Evolutionary conservation across 768 basidiomycete genomes (phyloP), one percentile per base, ranked within the genome.

Genomic region (Pisolithus microcarpus): DNA sequence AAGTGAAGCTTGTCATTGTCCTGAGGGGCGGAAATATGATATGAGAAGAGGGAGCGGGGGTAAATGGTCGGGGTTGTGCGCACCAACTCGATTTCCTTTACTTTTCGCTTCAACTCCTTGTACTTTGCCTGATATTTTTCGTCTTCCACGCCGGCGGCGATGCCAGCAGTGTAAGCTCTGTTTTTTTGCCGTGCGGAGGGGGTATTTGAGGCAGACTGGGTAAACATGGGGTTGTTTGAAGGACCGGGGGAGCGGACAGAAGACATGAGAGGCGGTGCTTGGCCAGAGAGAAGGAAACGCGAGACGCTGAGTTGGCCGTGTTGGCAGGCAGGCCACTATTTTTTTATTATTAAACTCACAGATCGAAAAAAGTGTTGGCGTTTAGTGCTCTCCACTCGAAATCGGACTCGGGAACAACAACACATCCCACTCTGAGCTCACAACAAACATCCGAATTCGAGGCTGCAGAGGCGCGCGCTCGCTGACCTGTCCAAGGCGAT

Each of bases 1-100:
- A 83, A 81, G 63, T 86, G 80, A 52, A 92, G 77, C 69, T 84
- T 89, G 75, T 91, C 90, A 69, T 92, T 92, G 69, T 91, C 88
- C 90, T 92, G 62, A 38, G 60, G 36, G 38, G 44, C 40, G 7
- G 49, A 46, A 56, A 28, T 50, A 28, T 1, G 38, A 46, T 15
- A 18, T 9, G 18, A 13, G 43, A 23, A 23, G 43, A 26, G 51
- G 31, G 56, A 47, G 44, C 36, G 49, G 52, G 47, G 36, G 53
- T 43, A 44, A 13, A 37, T 38, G 43, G 23, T 21, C 18, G 38
- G 31, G 26, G 34, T 38, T 16, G 43, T 4, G 50, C 85, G 59
- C 53, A 89, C 90, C 30, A 75, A 68, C 70, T 92, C 90, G 56
- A 91, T 86, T 68, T 91, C 88, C 64, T 82, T 85, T 52, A 91